Percentiles rank a stretch among this genome's conserved stretches.
Evolutionary conservation across 768 basidiomycete genomes (phyloP).

Genomic region (Trichaptum fuscoviolaceum): DNA sequence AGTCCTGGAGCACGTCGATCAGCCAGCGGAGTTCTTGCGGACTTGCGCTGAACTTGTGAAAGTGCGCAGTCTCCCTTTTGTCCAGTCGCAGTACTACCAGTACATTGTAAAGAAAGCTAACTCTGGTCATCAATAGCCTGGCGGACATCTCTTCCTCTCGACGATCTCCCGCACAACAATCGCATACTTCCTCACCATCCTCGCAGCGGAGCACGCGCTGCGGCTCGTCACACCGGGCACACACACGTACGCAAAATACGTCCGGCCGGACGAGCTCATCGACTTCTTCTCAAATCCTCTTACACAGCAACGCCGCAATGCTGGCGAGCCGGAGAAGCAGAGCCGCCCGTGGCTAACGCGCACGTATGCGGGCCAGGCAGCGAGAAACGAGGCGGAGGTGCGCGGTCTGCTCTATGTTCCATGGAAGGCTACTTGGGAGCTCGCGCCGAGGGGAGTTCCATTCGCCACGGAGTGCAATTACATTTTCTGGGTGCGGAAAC

Average conservation of each 20-base stretch:
- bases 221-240: constrained; percentile 81
- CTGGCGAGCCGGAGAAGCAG: not conserved
- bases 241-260: constrained; percentile 86
- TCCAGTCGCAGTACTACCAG: too few relatives aligned
- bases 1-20: constrained; percentile 95
- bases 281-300: constrained; percentile 67
- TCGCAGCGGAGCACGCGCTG: constrained; percentile 78
- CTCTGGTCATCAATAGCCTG: constrained; percentile 58
- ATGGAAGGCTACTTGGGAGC: constrained; percentile 58
- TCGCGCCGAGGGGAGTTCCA: constrained; percentile 55
- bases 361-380: constrained; percentile 42
- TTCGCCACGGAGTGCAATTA: constrained; percentile 65
- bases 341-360: constrained; percentile 54
- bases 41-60: constrained; percentile 84
- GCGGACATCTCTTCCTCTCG: constrained; percentile 92
- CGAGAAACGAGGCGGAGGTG: constrained; percentile 69
- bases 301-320: constrained; percentile 18
- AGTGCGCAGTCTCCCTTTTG: constrained; percentile 36
- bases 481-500: constrained; percentile 83
- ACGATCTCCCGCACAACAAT: constrained; percentile 87
- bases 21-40: constrained; percentile 77
- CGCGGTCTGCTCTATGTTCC: constrained; percentile 76
- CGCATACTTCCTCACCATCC: constrained; percentile 63
- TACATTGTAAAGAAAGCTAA: not conserved
- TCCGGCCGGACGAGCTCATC: constrained; percentile 82